Base-by-base conservation (phyloP, 108 stramenopile species). In the Stephanodiscus triporus region DNA sequence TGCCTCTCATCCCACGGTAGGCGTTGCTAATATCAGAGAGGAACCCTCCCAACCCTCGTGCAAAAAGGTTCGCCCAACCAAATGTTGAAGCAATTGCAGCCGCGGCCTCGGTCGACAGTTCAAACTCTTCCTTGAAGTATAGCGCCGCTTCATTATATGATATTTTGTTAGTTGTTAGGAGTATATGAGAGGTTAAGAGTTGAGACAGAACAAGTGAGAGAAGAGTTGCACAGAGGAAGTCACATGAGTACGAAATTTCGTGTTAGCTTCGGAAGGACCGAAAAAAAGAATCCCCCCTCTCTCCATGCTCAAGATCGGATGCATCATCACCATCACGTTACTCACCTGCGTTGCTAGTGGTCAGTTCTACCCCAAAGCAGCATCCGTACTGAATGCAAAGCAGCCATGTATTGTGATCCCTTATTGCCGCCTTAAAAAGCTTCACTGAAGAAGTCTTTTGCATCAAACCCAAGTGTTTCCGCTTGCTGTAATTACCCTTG, bases 301-400 rank as follows among this genome's bases (percentile, higher is more conserved):
- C 43, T 14, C 16, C 43, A 16, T 14, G 0, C 14, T 45, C 43
- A 17, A 40, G 40, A 45, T 45, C 43, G 16, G 43, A 16, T 45
- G 43, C 14, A 45, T 45, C 43, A 45, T 45, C 14, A 11, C 14
- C 14, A 40, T 45, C 16, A 1, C 14, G 16, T 45, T 16, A 45
- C 43, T 45, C 43, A 45, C 43, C 43, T 70, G 74, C 56, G 36
- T 61, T 61, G 29, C 0, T 86, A 68, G 91, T 85, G 17, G 91
- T 92, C 17, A 96, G 61, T 66, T 96, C 95, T 2, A 91, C 90
- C 13, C 95, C 95, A 57, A 96, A 94, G 43, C 93, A 95, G 38
- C 87, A 91, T n/a, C 87, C 93, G 71, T 96, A 96, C 70, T 93
- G 92, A 17, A 91, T 26, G 55, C 80, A 61, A 58, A 96, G 75